phyloP scores from a whole-genome alignment of 768 basidiomycete species.

The Leccinum subtestaceum region DNA sequence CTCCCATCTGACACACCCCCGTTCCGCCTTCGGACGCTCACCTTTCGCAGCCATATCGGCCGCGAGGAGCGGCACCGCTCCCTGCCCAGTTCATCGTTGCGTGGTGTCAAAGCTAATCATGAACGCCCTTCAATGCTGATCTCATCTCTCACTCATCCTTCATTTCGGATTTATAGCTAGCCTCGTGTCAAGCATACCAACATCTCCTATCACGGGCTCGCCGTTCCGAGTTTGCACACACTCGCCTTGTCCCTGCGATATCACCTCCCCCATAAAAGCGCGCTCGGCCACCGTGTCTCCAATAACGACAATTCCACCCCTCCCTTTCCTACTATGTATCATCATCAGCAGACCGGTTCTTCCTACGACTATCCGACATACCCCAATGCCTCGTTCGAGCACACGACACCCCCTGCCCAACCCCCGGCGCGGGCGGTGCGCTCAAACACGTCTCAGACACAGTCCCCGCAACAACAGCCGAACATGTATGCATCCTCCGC shows the following conservation, averaged over 20 bases:
- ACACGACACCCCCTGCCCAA: conserved; percentile 27
- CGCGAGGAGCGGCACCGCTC: conserved; percentile 28
- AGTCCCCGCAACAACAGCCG: conserved; percentile 29
- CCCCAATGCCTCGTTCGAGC: conserved; percentile 28
- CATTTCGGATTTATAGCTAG: conserved; percentile 37
- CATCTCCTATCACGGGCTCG: conserved; percentile 30
- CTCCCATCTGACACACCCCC: not conserved
- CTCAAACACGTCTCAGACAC: conserved; percentile 33
- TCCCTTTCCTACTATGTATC: conserved; percentile 51
- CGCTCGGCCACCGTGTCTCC: conserved; percentile 19
- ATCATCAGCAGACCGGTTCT: conserved; percentile 41
- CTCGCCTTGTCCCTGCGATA: conserved; percentile 28
- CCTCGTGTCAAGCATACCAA: conserved; percentile 32
- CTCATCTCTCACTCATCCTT: conserved; percentile 33
- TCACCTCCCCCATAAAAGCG: conserved; percentile 30
- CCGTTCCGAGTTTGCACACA: conserved; percentile 29
- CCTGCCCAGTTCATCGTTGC: conserved; percentile 26
- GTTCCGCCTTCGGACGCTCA: not conserved
- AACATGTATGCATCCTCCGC: conserved; percentile 30
- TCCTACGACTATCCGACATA: conserved; percentile 54
- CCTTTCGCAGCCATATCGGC: conserved; percentile 20
- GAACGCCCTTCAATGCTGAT: conserved; percentile 33
- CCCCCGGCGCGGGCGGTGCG: conserved; percentile 29
- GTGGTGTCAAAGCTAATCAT: conserved; percentile 32
- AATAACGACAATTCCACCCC: conserved; percentile 36